Conservation (phyloP, 768 basidiomycete genomes). For the Phanerochaete carnosa region DNA sequence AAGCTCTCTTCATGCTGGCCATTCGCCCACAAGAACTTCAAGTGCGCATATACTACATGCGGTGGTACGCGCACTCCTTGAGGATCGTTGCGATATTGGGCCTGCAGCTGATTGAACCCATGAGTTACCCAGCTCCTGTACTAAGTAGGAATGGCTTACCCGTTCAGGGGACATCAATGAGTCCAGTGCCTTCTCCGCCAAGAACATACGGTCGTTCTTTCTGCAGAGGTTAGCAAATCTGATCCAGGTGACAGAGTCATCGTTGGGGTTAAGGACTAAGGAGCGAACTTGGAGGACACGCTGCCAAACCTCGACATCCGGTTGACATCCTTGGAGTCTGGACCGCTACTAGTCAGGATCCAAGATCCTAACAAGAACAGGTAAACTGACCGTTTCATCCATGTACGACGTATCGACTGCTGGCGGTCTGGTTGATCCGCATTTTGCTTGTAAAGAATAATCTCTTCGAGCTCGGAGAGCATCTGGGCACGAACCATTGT, state of each 20-base stretch:
- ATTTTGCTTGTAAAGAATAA: slow-evolving; percentile 92
- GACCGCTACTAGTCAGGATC: not conserved
- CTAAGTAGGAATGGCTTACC: slow-evolving; percentile 31
- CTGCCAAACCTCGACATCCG: slow-evolving; percentile 99
- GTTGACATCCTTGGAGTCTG: slow-evolving; percentile 93
- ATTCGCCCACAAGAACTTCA: slow-evolving; percentile 94
- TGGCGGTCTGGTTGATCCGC: slow-evolving; percentile 95
- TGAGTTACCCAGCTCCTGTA: not conserved
- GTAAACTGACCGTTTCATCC: slow-evolving; percentile 88
- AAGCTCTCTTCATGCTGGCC: slow-evolving; percentile 77
- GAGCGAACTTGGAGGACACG: slow-evolving; percentile 94
- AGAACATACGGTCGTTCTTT: slow-evolving; percentile 88
- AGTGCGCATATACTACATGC: slow-evolving; percentile 92
- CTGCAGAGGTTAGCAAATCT: slow-evolving; percentile 98
- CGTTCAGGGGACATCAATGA: slow-evolving; percentile 79
- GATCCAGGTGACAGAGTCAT: slow-evolving; percentile 98
- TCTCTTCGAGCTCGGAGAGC: slow-evolving; percentile 97
- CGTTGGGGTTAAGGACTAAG: slow-evolving; percentile 87
- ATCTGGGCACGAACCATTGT: slow-evolving; percentile 97
- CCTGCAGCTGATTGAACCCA: slow-evolving; percentile 33
- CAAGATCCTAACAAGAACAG: not conserved
- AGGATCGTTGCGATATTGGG: slow-evolving; percentile 44
- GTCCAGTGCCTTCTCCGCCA: slow-evolving; percentile 96
- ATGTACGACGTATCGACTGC: slow-evolving; percentile 85
- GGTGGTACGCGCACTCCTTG: slow-evolving; percentile 77